Evolutionary conservation across 1,284 basidiomycete genomes (phyloP), one percentile per base, ranked within the genome.

Genomic region (Trametes versicolor): DNA sequence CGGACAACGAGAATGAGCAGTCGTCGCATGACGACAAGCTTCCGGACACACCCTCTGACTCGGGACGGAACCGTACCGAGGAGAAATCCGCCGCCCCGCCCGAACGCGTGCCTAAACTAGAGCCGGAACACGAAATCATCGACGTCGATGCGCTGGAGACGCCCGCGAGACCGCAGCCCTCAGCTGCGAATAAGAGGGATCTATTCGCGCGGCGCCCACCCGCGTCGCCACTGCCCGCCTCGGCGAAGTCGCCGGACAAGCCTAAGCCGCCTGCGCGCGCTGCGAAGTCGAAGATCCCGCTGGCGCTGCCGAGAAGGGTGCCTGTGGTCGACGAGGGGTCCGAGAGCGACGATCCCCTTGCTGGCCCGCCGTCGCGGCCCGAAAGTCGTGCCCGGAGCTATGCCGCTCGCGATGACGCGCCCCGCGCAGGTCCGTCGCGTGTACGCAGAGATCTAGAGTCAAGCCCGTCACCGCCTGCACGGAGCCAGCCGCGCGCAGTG

Each of bases 141-240:
- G 71, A 72, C 48, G 71, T 72, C 17, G 71, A 72, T 41, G 65
- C 66, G 17, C 59, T 67, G 34, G 68, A 69, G 49, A 69, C 68
- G 3, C 65, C 68, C 15, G 63, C 61, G 8, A 60, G 55, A 27
- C 63, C 36, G 7, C 27, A n/a, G 41, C 54, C 64, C 8, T 9
- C 65, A 23, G 27, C 61, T 34, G 36, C n/a, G 25, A 65, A 56
- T 2, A 60, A 56, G 59, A 66, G 60, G 54, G 81, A 82, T 68
- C 58, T 83, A 1, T 89, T 91, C 68, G 79, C 84, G 49, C 85
- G 82, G 65, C 85, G 91, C 2, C 81, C 80, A 0, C 90, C 89
- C 0, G 80, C 78, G n/a, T 91, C 88, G 6, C 89, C 91, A 0
- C 76, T 91, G 69, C 87, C 86, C 4, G 70, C 76, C 12, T 48